These are phyloP conservation scores for Glycine latifolia DNA, from an alignment of 306 rosid species.

Conservation along the genomic window DNA sequence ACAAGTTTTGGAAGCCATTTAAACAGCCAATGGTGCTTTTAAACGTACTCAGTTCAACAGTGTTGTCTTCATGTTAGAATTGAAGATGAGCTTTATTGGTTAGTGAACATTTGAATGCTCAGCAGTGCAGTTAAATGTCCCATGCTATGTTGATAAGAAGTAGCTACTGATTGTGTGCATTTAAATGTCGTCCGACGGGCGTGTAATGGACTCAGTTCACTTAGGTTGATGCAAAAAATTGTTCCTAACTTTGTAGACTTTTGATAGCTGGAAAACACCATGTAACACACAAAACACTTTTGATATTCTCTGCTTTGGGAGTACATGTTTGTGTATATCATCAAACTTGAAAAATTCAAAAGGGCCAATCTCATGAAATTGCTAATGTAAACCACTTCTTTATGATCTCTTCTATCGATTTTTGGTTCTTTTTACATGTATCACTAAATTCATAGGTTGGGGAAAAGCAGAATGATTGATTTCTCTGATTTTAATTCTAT, in stretches of 20 bases:
- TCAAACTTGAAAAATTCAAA: background rate
- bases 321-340: background rate
- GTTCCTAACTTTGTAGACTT: background rate
- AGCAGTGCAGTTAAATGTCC: background rate
- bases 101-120: conserved; percentile 6
- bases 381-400: background rate
- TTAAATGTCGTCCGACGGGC: background rate
- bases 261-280: background rate
- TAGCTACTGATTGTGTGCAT: background rate
- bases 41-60: background rate
- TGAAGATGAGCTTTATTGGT: conserved; percentile 1
- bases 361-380: background rate
- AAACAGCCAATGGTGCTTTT: background rate
- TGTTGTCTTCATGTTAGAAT: background rate
- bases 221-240: background rate
- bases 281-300: background rate
- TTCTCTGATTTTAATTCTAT: background rate
- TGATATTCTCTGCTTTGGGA: background rate
- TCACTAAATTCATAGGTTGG: background rate
- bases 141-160: background rate
- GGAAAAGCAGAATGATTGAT: background rate
- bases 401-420: background rate
- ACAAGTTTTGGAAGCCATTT: background rate
- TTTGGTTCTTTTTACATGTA: background rate
- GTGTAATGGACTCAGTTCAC: background rate